A percentile compares a stretch with the other conserved stretches of the same genome.
These are phyloP conservation scores for Lentithecium fluviatile DNA, from an alignment of 495 filamentous ascomycete genomes.

Conservation along the genomic window DNA sequence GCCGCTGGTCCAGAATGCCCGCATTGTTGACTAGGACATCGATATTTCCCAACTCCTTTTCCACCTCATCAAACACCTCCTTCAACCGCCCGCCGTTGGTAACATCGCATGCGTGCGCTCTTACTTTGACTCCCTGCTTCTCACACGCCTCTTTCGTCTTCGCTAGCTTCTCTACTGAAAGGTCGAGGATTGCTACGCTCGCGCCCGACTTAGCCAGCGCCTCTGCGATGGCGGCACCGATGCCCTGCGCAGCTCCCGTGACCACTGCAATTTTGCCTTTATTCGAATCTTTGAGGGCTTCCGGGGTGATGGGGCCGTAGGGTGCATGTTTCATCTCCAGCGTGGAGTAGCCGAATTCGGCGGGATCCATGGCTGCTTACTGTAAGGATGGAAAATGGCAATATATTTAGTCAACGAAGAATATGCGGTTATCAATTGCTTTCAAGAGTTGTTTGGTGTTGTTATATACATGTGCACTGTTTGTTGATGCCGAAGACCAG, in stretches of 20 bases:
- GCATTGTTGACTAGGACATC: slow-evolving; percentile 19
- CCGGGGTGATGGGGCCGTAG: slow-evolving; percentile 16
- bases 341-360: slow-evolving; percentile 24
- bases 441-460: neutral
- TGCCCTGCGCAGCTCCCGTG: slow-evolving; percentile 32
- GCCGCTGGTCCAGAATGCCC: slow-evolving; percentile 17
- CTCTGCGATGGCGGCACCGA: slow-evolving; percentile 32
- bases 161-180: slow-evolving; percentile 4
- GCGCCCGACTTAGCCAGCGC: slow-evolving; percentile 30
- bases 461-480: neutral
- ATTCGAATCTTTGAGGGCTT: slow-evolving; percentile 5
- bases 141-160: slow-evolving; percentile 13
- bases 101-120: slow-evolving; percentile 20
- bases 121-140: slow-evolving; percentile 19
- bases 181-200: slow-evolving; percentile 24
- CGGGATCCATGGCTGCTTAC: slow-evolving; percentile 21
- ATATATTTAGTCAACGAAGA: too few species aligned
- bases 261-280: slow-evolving; percentile 32
- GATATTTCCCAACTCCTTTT: slow-evolving; percentile 13
- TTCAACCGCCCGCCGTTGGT: neutral
- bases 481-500: neutral
- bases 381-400: too few species aligned
- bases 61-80: slow-evolving; percentile 6
- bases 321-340: slow-evolving; percentile 22
- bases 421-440: neutral